Base-by-base conservation (phyloP, 148 eudicot species). In the Rheum nobile region DNA sequence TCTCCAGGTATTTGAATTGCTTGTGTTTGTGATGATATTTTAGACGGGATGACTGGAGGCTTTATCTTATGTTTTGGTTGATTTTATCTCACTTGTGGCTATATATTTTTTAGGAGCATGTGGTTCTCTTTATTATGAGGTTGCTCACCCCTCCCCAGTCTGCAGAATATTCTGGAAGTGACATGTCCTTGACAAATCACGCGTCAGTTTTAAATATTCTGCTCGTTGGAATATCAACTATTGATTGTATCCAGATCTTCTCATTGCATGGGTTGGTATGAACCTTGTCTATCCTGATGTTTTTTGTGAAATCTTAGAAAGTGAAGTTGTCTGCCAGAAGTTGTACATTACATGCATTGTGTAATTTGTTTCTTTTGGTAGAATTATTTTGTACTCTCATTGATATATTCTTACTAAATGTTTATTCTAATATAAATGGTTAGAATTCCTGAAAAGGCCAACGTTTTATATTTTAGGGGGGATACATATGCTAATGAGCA, bases 181-280 rank as follows among this genome's bases (percentile, higher is more conserved):
- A 95, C 48, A 88, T 87, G 80, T 91, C 90, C 83, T 85, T 95
- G 87, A 82, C 87, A 37, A 79, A 79, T 75, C 82, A 83, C 80
- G 97, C 89, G 59, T 85, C 90, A 48, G 76, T 88, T 75, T 78
- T 95, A 81, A 87, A 91, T 83, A 90, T 87, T 76, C 83, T 95
- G 76, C 92, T 95, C 73, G 79, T 90, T 28, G 99, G 96, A 79
- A 83, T 91, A 83, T 88, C 97, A 77, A 78, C 90, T 29, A 54
- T 86, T 71, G 99, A 95, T 79, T 79, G 83, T 71, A 82, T 90
- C 70, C 99, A 95, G 84, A 95, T 95, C 31, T 88, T 95, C 80
- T 90, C 97, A 76, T 84, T 91, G 70, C 99, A 90, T 80, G 99
- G 99, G 50, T 77, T 85, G 94, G 97, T 91, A 84, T 39, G 93